Base-by-base conservation (phyloP, 2,329 filamentous ascomycete genomes). In the Pseudogymnoascus destructans region DNA sequence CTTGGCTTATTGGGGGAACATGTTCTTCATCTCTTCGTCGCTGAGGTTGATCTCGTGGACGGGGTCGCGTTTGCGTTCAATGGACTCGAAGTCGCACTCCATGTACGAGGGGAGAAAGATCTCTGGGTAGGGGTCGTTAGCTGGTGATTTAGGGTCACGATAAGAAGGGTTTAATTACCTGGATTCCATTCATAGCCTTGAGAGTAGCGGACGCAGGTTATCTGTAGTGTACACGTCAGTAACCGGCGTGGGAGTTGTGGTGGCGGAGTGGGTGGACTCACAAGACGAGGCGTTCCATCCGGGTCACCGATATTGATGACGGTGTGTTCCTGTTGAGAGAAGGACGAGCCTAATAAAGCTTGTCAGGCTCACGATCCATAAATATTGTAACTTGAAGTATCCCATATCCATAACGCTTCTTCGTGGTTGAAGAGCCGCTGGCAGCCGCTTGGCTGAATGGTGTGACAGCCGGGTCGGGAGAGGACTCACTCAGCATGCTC, bases 101-200 rank as follows among this genome's bases (percentile, higher is more conserved):
- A 86, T 74, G 69, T 89, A 89, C 6, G 85, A 88, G 1, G 87
- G 87, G 1, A 91, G 79, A 72, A 91, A 91, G 70, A 91, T 87
- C 69, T 91, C 87, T 86, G 63, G 58, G 15, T 6, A 1, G 13
- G 59, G 27, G 58, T 27, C 13, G 61, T 58, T 55, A 60, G 32
- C 30, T 55, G 52, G 32, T 10, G 10, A 4, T 11, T 49, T 15
- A 11, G 40, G 21, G 21, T 9, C 6, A 6, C 3, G 35, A 30
- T 13, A n/a, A 30, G 57, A 13, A 8, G 5, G 6, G 15, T 66
- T 46, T 46, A 49, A 15, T 49, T 73, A 85, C 83, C 84, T 70
- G 87, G 86, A 70, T 91, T 91, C 87, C 87, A 92, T 61, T 84
- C 82, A 67, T 89, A 92, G 59, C 87, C 87, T 72, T 92, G 87